Base-by-base conservation (phyloP, 2,329 filamentous ascomycete genomes). In the Botrytis squamosa region DNA sequence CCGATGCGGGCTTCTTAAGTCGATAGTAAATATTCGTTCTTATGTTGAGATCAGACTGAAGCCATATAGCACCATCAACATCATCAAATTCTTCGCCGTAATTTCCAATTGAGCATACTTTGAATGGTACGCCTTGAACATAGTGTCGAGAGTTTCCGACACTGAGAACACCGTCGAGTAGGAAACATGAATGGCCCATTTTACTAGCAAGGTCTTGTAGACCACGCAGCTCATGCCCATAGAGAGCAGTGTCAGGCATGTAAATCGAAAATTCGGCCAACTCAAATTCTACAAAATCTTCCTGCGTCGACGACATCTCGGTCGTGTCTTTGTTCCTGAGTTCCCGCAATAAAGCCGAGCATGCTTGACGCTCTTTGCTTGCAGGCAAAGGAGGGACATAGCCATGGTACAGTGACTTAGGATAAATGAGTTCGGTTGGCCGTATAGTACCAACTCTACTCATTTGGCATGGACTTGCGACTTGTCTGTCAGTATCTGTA, bases 191-290 rank as follows among this genome's bases (percentile, higher is more conserved):
- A 57, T 81, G 82, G 0, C 80, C 83, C 0, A 77, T 80, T 25
- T 80, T 81, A 1, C 83, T 84, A 4, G 84, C 81, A 0, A 91
- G 82, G 14, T 87, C 81, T 36, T 91, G 85, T 0, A 92, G 81
- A 0, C 88, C 82, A 8, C 85, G 82, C 79, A 93, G 84, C 75
- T 91, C 88, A 67, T 82, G 79, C 0, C 82, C 81, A 71, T 85
- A 84, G 0, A 75, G 42, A 0, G 0, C 77, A 76, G 64, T 78
- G 14, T 75, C 71, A 4, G 79, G 79, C 38, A 85, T 80, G 77
- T 92, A 92, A 1, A 92, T 82, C 3, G 84, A 84, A 78, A 92
- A 92, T 2, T 88, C 80, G 16, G 89, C 82, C 0, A 92, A 81
- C 6, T 86, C 82, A 20, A 90, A 84, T 67, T 89, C 87, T 10